phyloP scores from a whole-genome alignment of 2,329 filamentous ascomycete species.

The Stagonosporopsis rhizophila region DNA sequence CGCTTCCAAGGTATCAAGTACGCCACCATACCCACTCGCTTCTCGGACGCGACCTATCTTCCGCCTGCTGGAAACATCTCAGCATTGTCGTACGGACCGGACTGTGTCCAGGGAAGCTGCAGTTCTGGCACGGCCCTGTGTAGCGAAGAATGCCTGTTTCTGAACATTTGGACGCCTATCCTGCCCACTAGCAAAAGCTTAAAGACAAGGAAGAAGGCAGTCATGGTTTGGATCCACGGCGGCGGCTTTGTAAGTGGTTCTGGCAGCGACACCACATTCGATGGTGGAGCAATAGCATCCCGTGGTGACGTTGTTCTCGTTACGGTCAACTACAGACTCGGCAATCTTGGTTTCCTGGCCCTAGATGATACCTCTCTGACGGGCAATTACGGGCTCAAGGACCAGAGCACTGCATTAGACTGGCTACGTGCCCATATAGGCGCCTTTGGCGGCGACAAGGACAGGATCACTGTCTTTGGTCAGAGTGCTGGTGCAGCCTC shows the following conservation, averaged over 20 bases:
- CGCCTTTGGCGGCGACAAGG: constrained; percentile 47
- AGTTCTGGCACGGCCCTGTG: constrained; percentile 22
- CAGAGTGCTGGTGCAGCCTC: constrained; percentile 47
- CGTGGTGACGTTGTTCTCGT: constrained; percentile 56
- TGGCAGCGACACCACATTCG: constrained; percentile 54
- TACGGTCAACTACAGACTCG: constrained; percentile 53
- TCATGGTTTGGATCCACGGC: constrained; percentile 58
- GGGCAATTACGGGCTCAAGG: constrained; percentile 59
- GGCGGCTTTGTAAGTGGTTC: constrained; percentile 53
- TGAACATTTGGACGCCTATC: constrained; percentile 50
- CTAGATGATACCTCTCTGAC: constrained; percentile 53
- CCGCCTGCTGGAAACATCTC: constrained; percentile 46
- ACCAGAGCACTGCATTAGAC: constrained; percentile 59
- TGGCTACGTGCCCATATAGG: constrained; percentile 56
- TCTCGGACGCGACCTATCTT: constrained; percentile 55
- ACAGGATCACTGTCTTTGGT: constrained; percentile 48
- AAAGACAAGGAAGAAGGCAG: constrained; percentile 47
- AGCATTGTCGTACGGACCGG: constrained; percentile 42
- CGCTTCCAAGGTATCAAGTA: constrained; percentile 61
- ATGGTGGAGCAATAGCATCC: constrained; percentile 56
- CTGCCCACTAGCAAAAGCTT: constrained; percentile 39
- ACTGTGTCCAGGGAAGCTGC: constrained; percentile 52
- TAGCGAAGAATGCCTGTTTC: constrained; percentile 57
- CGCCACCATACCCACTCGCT: constrained; percentile 54
- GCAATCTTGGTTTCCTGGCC: constrained; percentile 46